Base-by-base conservation (phyloP, 1,284 basidiomycete species). In the Takashimella tepidaria region DNA sequence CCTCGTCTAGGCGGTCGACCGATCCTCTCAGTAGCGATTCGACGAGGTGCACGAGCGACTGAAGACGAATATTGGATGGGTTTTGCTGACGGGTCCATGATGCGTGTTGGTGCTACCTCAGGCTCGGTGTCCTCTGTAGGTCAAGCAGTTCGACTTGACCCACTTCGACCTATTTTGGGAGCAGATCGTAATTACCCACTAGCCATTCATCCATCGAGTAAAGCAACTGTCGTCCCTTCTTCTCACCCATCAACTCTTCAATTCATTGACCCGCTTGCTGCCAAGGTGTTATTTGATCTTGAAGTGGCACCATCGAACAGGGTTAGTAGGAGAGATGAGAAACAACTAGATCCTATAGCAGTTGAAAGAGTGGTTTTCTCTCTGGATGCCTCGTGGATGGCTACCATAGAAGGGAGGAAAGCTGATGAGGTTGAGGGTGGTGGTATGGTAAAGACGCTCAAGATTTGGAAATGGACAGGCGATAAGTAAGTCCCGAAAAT, bases 181-280 rank as follows among this genome's bases (percentile, higher is more conserved):
- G 59, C 64, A 0, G 54, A 54, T 20, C 43, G 56, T 1, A 53
- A 62, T 1, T 72, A 74, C 51, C 74, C 74, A 10, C 59, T 95
- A 42, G 85, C 87, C 5, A 77, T 88, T 47, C 89, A 95, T 68
- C 74, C 80, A 4, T 75, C 77, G 10, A 83, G 88, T 6, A 83
- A 84, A n/a, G 84, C 87, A 1, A 76, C 96, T 51, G 82, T 97
- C 54, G 81, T 98, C 16, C 88, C 91, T 0, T 92, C 95, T 0
- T 95, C 93, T 0, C 92, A 98, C 69, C 88, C 92, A 0, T 95
- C 93, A 4, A 91, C 91, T 12, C 78, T 99, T 43, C 96, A 98
- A 77, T 85, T 90, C 43, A 93, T 90, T 76, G 87, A 91, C 27
- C 85, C 87, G 0, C 75, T 80, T 12, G 81, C 83, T 6, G 87